Conservation (phyloP, 2,329 filamentous ascomycete genomes). For the Aureobasidium sp. region DNA sequence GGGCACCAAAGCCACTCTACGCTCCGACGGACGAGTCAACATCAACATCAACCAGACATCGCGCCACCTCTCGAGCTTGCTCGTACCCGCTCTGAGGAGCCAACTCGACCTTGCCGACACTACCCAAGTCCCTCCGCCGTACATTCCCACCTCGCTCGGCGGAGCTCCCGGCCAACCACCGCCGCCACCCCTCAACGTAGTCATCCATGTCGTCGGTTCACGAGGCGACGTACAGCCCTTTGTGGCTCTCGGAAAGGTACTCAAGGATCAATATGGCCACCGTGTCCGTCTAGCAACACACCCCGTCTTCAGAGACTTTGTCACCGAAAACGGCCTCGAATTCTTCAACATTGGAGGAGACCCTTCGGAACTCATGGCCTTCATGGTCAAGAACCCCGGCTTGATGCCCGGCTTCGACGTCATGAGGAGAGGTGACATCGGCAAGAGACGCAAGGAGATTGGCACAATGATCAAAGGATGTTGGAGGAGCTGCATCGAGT, state of each 20-base stretch:
- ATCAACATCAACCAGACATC: constrained; percentile 70
- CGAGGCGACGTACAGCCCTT: constrained; percentile 71
- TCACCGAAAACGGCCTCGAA: constrained; percentile 61
- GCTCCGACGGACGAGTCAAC: constrained; percentile 65
- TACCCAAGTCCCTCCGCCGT: constrained; percentile 53
- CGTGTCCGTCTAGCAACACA: constrained; percentile 68
- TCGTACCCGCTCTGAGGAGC: constrained; percentile 54
- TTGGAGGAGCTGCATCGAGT: constrained; percentile 22
- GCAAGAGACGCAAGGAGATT: constrained; percentile 17
- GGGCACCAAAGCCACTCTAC: constrained; percentile 30
- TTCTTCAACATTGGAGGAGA: constrained; percentile 73
- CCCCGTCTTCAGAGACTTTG: constrained; percentile 56
- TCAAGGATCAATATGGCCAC: constrained; percentile 59
- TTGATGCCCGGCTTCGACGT: constrained; percentile 22
- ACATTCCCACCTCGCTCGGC: constrained; percentile 64
- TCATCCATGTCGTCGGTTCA: constrained; percentile 67
- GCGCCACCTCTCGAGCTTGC: constrained; percentile 54
- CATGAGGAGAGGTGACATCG: constrained; percentile 22
- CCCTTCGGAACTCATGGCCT: constrained; percentile 59
- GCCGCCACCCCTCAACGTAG: constrained; percentile 52
- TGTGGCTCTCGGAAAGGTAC: constrained; percentile 56
- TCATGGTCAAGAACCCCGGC: constrained; percentile 27
- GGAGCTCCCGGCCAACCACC: constrained; percentile 51
- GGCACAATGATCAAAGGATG: constrained; percentile 22
- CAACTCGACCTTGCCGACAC: constrained; percentile 41